phyloP scores from a whole-genome alignment of 345 rosid genomes.

The Excoecaria agallocha region DNA sequence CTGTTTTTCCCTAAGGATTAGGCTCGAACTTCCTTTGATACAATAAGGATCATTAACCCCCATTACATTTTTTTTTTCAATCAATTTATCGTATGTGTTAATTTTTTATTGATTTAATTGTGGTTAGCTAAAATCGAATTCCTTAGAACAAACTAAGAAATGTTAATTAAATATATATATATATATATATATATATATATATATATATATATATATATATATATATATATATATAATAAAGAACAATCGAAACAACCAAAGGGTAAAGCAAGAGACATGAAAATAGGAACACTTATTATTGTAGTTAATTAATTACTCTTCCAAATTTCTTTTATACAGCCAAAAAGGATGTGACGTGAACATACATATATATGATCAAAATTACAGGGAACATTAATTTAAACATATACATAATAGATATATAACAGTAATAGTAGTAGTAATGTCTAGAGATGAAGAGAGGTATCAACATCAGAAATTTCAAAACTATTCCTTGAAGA shows the following conservation, averaged over 20 bases:
- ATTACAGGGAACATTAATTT: not conserved
- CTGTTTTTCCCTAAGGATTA: no score
- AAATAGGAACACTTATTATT: not conserved
- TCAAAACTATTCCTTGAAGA: slow-evolving; percentile 31
- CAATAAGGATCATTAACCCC: no score
- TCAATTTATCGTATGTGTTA: no score
- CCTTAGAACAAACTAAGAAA: no score
- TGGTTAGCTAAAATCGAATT: not conserved
- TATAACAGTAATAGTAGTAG: not conserved
- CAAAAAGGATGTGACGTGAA: slow-evolving; percentile 1
- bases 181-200: no score
- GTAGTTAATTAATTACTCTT: slow-evolving; percentile 6
- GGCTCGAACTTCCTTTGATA: no score
- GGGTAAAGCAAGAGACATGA: not conserved
- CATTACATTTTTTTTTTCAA: no score
- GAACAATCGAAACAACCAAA: not conserved
- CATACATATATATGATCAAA: slow-evolving; percentile 2
- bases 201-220: no score
- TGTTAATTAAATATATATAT: no score
- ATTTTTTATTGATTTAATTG: no score
- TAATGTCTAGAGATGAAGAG: slow-evolving; percentile 60
- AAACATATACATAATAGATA: not conserved
- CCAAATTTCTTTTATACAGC: slow-evolving; percentile 11
- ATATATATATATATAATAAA: not conserved
- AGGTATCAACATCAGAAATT: slow-evolving; percentile 65